Base-by-base conservation (phyloP, 768 basidiomycete species). In the Rhodotorula babjevae region DNA sequence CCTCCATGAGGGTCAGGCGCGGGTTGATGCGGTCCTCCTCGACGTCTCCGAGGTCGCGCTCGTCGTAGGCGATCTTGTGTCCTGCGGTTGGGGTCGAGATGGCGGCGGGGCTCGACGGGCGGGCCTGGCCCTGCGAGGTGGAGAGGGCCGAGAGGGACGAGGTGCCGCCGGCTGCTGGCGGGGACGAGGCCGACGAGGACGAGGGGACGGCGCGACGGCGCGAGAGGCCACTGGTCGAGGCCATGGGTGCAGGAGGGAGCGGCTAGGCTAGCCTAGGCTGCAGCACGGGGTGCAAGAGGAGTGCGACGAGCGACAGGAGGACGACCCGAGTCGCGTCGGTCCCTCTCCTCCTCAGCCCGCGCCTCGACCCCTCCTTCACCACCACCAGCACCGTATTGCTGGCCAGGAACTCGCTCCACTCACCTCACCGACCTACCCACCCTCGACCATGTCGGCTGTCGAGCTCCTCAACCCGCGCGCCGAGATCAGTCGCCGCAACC, bases 1-100 rank as follows among this genome's bases (percentile, higher is more conserved):
- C 96, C 83, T 99, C 96, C 90, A 98, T 91, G 68, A 99, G 85
- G 36, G 96, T 99, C 77, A 99, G 83, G 68, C 85, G 84, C 6
- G 96, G 96, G n/a, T 80, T 84, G 73, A 88, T 87, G 76, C 89
- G 87, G 58, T 85, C 85, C 50, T 86, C 88, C 65, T 87, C 85
- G 8, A 68, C 68, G 79, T 90, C 87, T 59, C 85, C 83, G 75
- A 96, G 81, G 82, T 99, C 96, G 65, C 92, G 84, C 6, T 93
- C 93, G 84, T 98, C 96, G 79, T 85, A 97, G 11, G 95, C 96
- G 78, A 99, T 68, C 64, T 77, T 77, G 72, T 79, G 78, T 12
- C 66, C 46, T 1, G 36, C n/a, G n/a, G 19, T 11, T 18, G 14
- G 12, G 44, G 44, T 46, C n/a, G 29, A 33, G 31, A 47, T 16